Conservation (phyloP, 106 monocot species). For the Agapanthus africanus region DNA sequence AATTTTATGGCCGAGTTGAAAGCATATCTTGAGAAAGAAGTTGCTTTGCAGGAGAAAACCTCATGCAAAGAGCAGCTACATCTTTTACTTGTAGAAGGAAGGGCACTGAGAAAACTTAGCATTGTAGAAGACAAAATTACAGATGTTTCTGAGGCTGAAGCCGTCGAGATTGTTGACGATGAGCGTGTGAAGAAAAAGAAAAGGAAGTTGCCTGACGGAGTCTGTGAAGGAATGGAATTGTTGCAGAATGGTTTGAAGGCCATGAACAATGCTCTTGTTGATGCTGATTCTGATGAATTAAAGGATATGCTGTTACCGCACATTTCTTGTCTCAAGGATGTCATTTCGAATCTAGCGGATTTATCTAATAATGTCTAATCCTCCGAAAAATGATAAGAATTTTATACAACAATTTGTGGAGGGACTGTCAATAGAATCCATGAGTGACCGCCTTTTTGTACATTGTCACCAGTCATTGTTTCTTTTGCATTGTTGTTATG, state of each 20-base stretch:
- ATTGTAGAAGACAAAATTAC: neutral
- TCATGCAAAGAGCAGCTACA: constrained; percentile 35
- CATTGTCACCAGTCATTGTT: too few species aligned
- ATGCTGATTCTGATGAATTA: constrained; percentile 34
- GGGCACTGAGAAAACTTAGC: constrained; percentile 26
- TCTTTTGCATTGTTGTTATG: too few species aligned
- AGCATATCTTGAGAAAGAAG: constrained; percentile 73
- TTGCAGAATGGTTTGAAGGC: constrained; percentile 65
- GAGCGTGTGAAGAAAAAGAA: constrained; percentile 32
- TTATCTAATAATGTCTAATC: too few species aligned
- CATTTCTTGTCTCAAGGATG: constrained; percentile 52
- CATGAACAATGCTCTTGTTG: constrained; percentile 42
- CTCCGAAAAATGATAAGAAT: too few species aligned
- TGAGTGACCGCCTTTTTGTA: too few species aligned
- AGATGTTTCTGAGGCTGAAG: constrained; percentile 18
- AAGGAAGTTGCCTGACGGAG: constrained; percentile 61
- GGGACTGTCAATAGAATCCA: too few species aligned
- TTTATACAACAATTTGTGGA: too few species aligned
- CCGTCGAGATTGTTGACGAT: constrained; percentile 12
- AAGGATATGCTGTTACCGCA: constrained; percentile 48
- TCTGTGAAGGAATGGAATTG: constrained; percentile 61
- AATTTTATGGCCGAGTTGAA: constrained; percentile 79
- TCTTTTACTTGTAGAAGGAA: constrained; percentile 62
- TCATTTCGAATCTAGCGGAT: constrained; percentile 33
- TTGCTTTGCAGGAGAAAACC: constrained; percentile 20